These are phyloP conservation scores for Coelastrella sp. DNA, from an alignment of 139 green algal species.

Conservation along the genomic window DNA sequence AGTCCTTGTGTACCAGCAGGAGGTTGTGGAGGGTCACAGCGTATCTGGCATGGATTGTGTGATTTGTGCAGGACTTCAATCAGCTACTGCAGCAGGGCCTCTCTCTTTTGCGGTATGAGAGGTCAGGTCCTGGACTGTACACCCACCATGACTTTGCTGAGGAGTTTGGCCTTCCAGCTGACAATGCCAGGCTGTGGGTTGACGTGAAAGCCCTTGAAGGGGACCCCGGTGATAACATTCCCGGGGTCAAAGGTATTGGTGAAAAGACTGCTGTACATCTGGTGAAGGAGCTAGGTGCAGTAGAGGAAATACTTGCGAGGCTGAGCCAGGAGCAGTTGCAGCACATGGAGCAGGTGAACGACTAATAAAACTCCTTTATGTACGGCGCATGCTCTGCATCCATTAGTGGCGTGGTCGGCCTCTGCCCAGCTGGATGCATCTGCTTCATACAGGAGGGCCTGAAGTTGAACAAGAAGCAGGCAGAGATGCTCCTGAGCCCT, in stretches of 20 bases:
- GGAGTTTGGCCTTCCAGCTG: slow-evolving; percentile 29
- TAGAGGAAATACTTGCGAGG: background rate
- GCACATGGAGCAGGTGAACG: background rate
- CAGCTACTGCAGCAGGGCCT: slow-evolving; percentile 74
- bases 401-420: no score
- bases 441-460: background rate
- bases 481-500: slow-evolving; percentile 40
- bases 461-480: slow-evolving; percentile 22
- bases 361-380: background rate
- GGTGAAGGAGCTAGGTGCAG: slow-evolving; percentile 18
- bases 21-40: no score
- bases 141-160: slow-evolving; percentile 50
- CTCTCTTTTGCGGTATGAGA: slow-evolving; percentile 66
- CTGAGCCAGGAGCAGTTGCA: background rate
- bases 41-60: no score
- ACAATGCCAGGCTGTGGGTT: slow-evolving; percentile 48
- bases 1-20: no score
- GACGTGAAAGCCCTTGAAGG: slow-evolving; percentile 73
- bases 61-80: slow-evolving; percentile 68
- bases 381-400: background rate
- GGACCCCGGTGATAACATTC: slow-evolving; percentile 67
- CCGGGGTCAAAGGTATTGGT: slow-evolving; percentile 69
- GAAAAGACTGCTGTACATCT: slow-evolving; percentile 62
- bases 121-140: background rate
- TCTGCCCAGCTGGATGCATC: background rate